A percentile compares a stretch with the other conserved stretches of the same genome.
These are phyloP conservation scores for Chalaropsis ovoidea DNA, from an alignment of 2,329 filamentous ascomycete species.

Conservation along the genomic window DNA sequence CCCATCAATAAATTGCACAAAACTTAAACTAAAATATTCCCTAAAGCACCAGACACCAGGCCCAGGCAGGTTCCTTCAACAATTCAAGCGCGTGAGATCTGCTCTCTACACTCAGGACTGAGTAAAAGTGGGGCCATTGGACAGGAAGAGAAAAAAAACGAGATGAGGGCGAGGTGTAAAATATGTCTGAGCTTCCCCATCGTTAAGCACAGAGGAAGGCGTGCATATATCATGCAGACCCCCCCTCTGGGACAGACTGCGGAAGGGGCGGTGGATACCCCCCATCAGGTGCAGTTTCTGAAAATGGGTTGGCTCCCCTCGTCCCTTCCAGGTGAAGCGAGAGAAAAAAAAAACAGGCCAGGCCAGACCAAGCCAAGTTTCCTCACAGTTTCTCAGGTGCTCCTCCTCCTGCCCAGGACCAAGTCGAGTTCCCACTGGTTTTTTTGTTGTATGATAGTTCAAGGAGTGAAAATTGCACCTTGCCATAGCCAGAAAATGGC, in stretches of 20 bases:
- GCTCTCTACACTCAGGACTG: neutral
- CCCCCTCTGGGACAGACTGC: neutral
- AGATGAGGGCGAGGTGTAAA: constrained; percentile 11
- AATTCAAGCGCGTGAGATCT: constrained; percentile 8
- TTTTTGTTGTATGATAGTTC: neutral
- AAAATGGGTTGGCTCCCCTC: neutral
- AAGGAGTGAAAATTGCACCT: no score
- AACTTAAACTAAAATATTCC: neutral
- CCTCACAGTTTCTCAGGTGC: no score
- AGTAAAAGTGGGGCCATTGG: constrained; percentile 1
- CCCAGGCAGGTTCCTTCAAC: constrained; percentile 3
- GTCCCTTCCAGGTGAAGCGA: neutral
- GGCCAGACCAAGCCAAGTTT: neutral
- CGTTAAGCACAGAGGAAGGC: neutral
- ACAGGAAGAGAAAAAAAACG: neutral
- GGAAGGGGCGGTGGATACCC: constrained; percentile 14
- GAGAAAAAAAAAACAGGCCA: constrained; percentile 1
- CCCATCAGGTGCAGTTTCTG: constrained; percentile 15
- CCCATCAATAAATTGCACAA: constrained; percentile 6
- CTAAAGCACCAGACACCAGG: neutral
- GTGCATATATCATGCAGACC: neutral
- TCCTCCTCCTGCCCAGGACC: neutral
- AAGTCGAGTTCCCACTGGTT: neutral
- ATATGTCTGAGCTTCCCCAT: constrained; percentile 2
- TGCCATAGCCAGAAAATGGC: no score